Evolutionary conservation across 1,284 basidiomycete genomes (phyloP).

Genomic region (Malassezia obtusa): DNA sequence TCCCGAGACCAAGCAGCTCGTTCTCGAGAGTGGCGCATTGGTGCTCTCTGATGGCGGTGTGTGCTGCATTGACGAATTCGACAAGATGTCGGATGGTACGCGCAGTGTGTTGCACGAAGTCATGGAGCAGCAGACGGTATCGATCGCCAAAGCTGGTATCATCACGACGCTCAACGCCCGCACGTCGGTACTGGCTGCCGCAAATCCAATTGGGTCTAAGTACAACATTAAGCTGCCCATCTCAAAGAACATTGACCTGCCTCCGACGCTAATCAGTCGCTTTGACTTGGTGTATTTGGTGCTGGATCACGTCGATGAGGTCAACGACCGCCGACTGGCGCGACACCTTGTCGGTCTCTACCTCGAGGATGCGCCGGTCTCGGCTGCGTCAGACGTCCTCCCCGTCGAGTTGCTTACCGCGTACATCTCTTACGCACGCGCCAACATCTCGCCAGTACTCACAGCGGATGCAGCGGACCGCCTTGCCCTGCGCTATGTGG

Average conservation of each 20-base stretch:
- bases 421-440: slow-evolving; percentile 86
- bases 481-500: slow-evolving; percentile 80
- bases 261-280: slow-evolving; percentile 91
- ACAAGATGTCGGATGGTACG: slow-evolving; percentile 97
- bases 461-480: slow-evolving; percentile 75
- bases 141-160: slow-evolving; percentile 98
- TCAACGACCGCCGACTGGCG: slow-evolving; percentile 74
- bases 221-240: slow-evolving; percentile 84
- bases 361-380: slow-evolving; percentile 74
- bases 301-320: slow-evolving; percentile 78
- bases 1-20: slow-evolving; percentile 93
- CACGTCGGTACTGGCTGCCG: slow-evolving; percentile 91
- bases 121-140: slow-evolving; percentile 99
- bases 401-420: slow-evolving; percentile 79
- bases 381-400: slow-evolving; percentile 63
- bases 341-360: slow-evolving; percentile 88
- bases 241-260: slow-evolving; percentile 59
- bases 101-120: slow-evolving; percentile 96
- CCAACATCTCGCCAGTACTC: slow-evolving; percentile 78
- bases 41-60: slow-evolving; percentile 95
- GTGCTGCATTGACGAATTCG: slow-evolving; percentile 98
- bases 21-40: slow-evolving; percentile 90
- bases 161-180: slow-evolving; percentile 96
- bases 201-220: slow-evolving; percentile 90
- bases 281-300: slow-evolving; percentile 98